phyloP scores from a whole-genome alignment of 192 early-diverging fungal species.

The Fimicolochytrium jonesii region DNA sequence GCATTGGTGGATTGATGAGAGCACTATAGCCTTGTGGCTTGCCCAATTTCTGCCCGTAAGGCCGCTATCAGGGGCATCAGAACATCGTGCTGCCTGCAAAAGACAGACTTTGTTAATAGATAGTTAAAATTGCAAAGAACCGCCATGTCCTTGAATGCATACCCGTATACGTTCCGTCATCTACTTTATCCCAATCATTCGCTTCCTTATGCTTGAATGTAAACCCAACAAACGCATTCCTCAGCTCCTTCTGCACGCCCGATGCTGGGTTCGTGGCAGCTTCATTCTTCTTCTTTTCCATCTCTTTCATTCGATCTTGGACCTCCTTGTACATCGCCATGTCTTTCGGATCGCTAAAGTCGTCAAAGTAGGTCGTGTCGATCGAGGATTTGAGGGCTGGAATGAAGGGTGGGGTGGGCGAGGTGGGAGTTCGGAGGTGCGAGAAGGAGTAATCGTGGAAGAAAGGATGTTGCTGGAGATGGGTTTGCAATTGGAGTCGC shows the following conservation, averaged over 20 bases:
- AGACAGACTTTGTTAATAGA: not conserved
- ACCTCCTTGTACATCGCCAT: conserved; percentile 58
- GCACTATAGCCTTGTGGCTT: too few relatives aligned
- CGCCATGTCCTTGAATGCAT: not conserved
- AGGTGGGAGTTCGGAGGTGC: conserved; percentile 3
- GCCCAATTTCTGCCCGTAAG: too few relatives aligned
- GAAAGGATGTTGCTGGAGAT: conserved; percentile 36
- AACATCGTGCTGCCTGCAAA: conserved; percentile 9
- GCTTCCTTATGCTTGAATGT: conserved; percentile 40
- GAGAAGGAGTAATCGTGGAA: conserved; percentile 31
- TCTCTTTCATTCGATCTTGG: conserved; percentile 31
- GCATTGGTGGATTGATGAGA: too few relatives aligned
- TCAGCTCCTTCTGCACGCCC: conserved; percentile 8
- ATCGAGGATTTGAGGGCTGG: conserved; percentile 30
- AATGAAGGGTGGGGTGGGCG: conserved; percentile 43
- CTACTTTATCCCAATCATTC: conserved; percentile 7
- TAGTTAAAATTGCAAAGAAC: not conserved
- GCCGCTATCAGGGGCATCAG: too few relatives aligned
- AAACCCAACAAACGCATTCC: conserved; percentile 50
- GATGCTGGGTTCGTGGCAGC: conserved; percentile 5
- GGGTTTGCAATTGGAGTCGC: too few relatives aligned
- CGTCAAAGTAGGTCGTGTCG: conserved; percentile 58
- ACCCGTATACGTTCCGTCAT: conserved; percentile 11
- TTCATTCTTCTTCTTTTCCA: conserved; percentile 15
- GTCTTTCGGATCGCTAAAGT: conserved; percentile 44